Conservation (phyloP, 2,329 filamentous ascomycete genomes). For the Fusarium decemcellulare region DNA sequence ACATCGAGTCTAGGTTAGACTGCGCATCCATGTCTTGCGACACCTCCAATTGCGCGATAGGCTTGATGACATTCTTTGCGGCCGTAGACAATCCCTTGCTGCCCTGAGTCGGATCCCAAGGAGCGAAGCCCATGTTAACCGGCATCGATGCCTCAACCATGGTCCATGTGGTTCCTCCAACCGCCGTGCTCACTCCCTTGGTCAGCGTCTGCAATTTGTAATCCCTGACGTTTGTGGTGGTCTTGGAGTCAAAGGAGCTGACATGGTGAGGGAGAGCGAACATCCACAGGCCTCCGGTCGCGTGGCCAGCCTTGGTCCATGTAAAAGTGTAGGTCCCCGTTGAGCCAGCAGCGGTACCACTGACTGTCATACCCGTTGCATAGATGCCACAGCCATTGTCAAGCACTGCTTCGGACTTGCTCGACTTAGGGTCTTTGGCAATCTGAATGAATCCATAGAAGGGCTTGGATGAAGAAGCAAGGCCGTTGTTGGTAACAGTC, state of each 20-base stretch:
- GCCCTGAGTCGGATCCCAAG: slow-evolving; percentile 75
- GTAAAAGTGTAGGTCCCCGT: slow-evolving; percentile 80
- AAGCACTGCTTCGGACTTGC: slow-evolving; percentile 74
- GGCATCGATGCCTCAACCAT: slow-evolving; percentile 84
- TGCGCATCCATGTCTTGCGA: slow-evolving; percentile 81
- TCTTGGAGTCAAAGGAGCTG: slow-evolving; percentile 76
- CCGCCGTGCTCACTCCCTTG: slow-evolving; percentile 83
- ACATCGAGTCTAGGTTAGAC: slow-evolving; percentile 87
- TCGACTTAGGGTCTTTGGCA: slow-evolving; percentile 77
- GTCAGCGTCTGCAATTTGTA: slow-evolving; percentile 84
- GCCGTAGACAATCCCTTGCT: slow-evolving; percentile 64
- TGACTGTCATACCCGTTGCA: slow-evolving; percentile 73
- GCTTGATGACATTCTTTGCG: slow-evolving; percentile 72
- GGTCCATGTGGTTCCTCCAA: slow-evolving; percentile 82
- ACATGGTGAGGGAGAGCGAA: slow-evolving; percentile 91
- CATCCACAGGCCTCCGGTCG: slow-evolving; percentile 77
- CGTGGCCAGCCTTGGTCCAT: slow-evolving; percentile 80
- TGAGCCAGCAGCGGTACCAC: slow-evolving; percentile 71
- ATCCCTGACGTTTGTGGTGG: slow-evolving; percentile 64
- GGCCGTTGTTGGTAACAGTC: slow-evolving; percentile 74
- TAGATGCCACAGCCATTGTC: slow-evolving; percentile 85
- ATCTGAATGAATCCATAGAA: slow-evolving; percentile 89
- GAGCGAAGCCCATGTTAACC: slow-evolving; percentile 80
- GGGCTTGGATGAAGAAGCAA: slow-evolving; percentile 73
- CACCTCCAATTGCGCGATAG: slow-evolving; percentile 79